Base-by-base conservation (phyloP, 495 filamentous ascomycete species). In the Amphirosellinia nigrospora region DNA sequence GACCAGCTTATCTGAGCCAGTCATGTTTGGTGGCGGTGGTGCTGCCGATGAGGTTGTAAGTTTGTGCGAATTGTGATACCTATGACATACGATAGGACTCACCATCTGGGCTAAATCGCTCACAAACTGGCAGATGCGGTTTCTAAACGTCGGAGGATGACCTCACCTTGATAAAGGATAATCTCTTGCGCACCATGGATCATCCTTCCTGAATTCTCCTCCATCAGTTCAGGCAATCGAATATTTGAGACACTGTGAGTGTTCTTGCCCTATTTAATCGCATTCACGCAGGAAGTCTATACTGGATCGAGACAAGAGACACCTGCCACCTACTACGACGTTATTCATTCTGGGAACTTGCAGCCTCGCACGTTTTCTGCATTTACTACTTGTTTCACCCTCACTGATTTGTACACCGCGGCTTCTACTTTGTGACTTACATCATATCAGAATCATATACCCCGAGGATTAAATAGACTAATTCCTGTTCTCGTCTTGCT, bases 1-100 rank as follows among this genome's bases (percentile, higher is more conserved):
- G 58, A 85, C 84, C n/a, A 94, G 92, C 76, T 80, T 90, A 64
- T 91, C 92, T 3, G 94, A 97, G 70, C 80, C 88, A 5, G 90
- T 91, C 19, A 77, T 97, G 58, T 97, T 88, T 82, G 93, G 92
- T 30, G 84, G 83, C 68, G 79, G 83, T 43, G 80, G 80, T 48
- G 84, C 84, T n/a, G 81, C 85, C 4, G 89, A 94, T 77, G 92
- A 95, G 70, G 81, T 91, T 79, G 91, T 94, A 82, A 71, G 80
- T 76, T 45, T n/a, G 53, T 30, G 30, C 56, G 11, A 16, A 43
- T 5, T 64, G 15, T 15, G 15, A 46, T 41, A 30, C 19, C 21
- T 13, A 52, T 56, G 45, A 43, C 59, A 64, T 16, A 21, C 19
- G 19, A n/a, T 66, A 32, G 34, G 0, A 4, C 56, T 68, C 74